Percentiles rank a stretch among this genome's conserved stretches.
Evolutionary conservation across 2,329 filamentous ascomycete species (phyloP).

Genomic region (Penicillium concentricum): DNA sequence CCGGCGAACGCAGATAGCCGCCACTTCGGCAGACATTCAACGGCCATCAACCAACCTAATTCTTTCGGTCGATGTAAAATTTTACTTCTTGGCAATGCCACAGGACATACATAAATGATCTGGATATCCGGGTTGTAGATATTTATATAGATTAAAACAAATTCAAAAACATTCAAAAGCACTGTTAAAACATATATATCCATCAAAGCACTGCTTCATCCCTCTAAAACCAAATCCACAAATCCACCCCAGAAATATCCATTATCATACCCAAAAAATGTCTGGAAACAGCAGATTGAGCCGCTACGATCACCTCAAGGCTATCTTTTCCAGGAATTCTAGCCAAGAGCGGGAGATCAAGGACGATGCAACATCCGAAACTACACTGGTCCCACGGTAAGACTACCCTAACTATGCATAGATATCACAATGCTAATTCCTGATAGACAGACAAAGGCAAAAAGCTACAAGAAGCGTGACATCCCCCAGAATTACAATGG

Average conservation of each 20-base stretch:
- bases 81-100: background rate
- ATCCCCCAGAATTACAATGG: background rate
- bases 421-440: background rate
- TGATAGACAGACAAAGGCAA: background rate
- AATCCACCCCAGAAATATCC: background rate
- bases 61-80: background rate
- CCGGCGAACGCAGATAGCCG: background rate
- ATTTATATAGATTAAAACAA: background rate
- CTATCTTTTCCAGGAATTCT: background rate
- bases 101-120: background rate
- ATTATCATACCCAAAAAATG: background rate
- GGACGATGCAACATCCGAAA: slow-evolving; percentile 4
- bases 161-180: no score
- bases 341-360: background rate
- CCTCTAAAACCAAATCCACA: background rate
- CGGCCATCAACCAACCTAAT: background rate
- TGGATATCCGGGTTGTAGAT: background rate
- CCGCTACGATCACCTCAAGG: background rate
- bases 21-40: background rate
- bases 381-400: slow-evolving; percentile 2
- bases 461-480: background rate
- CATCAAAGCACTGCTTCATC: background rate
- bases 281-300: background rate
- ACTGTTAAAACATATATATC: background rate
- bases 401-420: background rate